Percentiles rank a stretch among this genome's conserved stretches.
Evolutionary conservation across 306 rosid genomes (phyloP).

Genomic region (Neltuma alba): DNA sequence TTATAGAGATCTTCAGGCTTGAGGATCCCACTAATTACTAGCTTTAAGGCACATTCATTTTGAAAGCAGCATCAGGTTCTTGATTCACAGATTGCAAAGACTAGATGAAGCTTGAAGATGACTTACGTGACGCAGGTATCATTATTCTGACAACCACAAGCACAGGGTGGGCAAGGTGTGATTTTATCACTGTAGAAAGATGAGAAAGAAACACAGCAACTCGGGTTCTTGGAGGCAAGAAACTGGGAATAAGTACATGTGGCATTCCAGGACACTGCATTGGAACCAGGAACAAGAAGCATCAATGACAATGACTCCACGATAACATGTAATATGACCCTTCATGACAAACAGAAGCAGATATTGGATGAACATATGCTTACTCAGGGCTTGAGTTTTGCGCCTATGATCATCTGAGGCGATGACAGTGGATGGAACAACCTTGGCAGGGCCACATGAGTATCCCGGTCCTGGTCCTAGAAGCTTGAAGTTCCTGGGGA

Average conservation of each 20-base stretch:
- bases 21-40: no score
- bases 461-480: slow-evolving; percentile 81
- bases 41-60: background rate
- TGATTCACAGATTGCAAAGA: background rate
- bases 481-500: slow-evolving; percentile 69
- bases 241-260: slow-evolving; percentile 93
- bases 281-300: slow-evolving; percentile 21
- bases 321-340: no score
- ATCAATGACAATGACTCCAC: background rate
- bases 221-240: slow-evolving; percentile 86
- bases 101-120: slow-evolving; percentile 15
- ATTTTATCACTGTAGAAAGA: slow-evolving; percentile 84
- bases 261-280: slow-evolving; percentile 96
- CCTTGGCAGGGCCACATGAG: slow-evolving; percentile 69
- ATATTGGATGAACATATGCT: slow-evolving; percentile 25
- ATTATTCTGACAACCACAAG: slow-evolving; percentile 88
- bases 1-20: background rate
- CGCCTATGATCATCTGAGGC: slow-evolving; percentile 62
- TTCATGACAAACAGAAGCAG: background rate
- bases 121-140: slow-evolving; percentile 75
- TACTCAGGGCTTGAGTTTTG: slow-evolving; percentile 72
- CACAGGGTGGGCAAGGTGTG: slow-evolving; percentile 81
- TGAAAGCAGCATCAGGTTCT: background rate
- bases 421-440: slow-evolving; percentile 62
- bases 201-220: slow-evolving; percentile 93